phyloP scores from a whole-genome alignment of 805 yeast genomes.

The Teunomyces cretensis region DNA sequence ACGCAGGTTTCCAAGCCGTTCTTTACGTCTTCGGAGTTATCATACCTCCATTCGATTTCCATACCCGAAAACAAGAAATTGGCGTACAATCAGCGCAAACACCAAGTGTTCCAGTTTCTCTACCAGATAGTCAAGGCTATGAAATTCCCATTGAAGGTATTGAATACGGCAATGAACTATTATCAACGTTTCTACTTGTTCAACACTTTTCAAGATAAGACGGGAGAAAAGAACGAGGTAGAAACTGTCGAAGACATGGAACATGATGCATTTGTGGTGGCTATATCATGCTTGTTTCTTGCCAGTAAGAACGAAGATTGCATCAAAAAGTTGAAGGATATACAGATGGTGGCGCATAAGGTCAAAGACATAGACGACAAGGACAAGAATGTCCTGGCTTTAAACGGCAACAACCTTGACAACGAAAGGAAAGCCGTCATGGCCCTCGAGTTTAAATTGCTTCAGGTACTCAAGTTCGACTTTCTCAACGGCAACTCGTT shows the following conservation, averaged over 20 bases:
- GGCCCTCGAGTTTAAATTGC: slow-evolving; percentile 63
- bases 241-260: slow-evolving; percentile 27
- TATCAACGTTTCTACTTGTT: slow-evolving; percentile 71
- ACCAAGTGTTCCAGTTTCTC: slow-evolving; percentile 53
- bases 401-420: slow-evolving; percentile 33
- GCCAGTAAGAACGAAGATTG: slow-evolving; percentile 84
- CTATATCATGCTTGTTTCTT: slow-evolving; percentile 64
- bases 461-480: slow-evolving; percentile 80
- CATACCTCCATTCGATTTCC: slow-evolving; percentile 50
- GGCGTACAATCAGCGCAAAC: slow-evolving; percentile 50
- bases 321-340: slow-evolving; percentile 68
- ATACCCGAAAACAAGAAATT: slow-evolving; percentile 48
- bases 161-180: slow-evolving; percentile 69
- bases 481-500: slow-evolving; percentile 57
- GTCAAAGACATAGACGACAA: slow-evolving; percentile 36
- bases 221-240: slow-evolving; percentile 24
- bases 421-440: slow-evolving; percentile 56
- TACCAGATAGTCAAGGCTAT: slow-evolving; percentile 52
- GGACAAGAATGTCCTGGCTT: slow-evolving; percentile 20
- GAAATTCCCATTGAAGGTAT: slow-evolving; percentile 67
- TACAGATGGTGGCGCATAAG: slow-evolving; percentile 51
- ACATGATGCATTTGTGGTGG: slow-evolving; percentile 57
- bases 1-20: slow-evolving; percentile 59
- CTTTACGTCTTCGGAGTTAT: slow-evolving; percentile 54
- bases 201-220: slow-evolving; percentile 50